These are phyloP conservation scores for Adansonia madagascariensis DNA, from an alignment of 441 rosid genomes.

Conservation along the genomic window DNA sequence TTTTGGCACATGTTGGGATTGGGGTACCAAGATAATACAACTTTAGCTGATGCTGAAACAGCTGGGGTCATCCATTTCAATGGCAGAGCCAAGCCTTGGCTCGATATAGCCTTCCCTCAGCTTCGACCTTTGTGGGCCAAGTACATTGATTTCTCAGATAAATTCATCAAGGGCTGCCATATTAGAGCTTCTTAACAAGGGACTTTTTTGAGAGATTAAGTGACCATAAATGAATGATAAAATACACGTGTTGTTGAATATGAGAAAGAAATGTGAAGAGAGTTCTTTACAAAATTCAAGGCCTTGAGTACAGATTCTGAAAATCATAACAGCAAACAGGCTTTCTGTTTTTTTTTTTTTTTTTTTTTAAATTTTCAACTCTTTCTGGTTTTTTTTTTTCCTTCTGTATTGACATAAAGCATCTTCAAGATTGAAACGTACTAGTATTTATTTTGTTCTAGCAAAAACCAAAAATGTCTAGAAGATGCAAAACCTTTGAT, in stretches of 20 bases:
- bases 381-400: background rate
- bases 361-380: constrained; percentile 10
- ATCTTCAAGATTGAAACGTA: constrained; percentile 7
- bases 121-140: constrained; percentile 87
- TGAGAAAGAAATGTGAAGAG: constrained; percentile 36
- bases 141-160: constrained; percentile 81
- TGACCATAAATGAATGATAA: constrained; percentile 20
- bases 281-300: constrained; percentile 43
- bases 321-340: constrained; percentile 38
- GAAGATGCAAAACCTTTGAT: background rate
- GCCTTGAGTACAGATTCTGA: constrained; percentile 32
- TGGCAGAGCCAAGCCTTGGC: constrained; percentile 99
- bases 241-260: constrained; percentile 36
- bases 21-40: constrained; percentile 76
- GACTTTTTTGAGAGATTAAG: constrained; percentile 31
- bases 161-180: constrained; percentile 84
- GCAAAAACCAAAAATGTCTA: background rate
- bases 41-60: constrained; percentile 56
- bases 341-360: constrained; percentile 29
- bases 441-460: constrained; percentile 20
- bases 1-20: constrained; percentile 86
- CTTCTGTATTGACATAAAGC: background rate
- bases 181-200: constrained; percentile 57
- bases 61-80: constrained; percentile 96
- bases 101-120: constrained; percentile 85